Percentiles rank a stretch among this genome's conserved stretches.
Conservation (phyloP, 2,329 filamentous ascomycete species). For the Capronia americana region DNA sequence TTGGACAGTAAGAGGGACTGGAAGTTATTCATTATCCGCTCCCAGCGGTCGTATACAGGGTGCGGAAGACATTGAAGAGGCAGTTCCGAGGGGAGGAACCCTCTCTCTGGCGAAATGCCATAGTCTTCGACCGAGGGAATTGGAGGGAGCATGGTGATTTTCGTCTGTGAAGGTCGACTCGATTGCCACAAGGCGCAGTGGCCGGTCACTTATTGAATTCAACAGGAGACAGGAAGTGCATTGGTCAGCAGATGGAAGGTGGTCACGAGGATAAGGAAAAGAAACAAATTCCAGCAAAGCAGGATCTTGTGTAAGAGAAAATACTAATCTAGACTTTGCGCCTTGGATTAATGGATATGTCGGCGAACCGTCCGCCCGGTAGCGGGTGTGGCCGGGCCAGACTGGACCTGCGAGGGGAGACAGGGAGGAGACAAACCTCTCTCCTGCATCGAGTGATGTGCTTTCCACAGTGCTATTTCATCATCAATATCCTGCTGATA, state of each 20-base stretch:
- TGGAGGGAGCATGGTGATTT: conserved; percentile 53
- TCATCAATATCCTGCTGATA: not conserved
- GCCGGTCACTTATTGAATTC: conserved; percentile 14
- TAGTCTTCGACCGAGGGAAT: conserved; percentile 71
- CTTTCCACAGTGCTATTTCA: not conserved
- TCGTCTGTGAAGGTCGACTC: not conserved
- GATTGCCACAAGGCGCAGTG: conserved; percentile 12
- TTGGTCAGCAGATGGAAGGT: conserved; percentile 25
- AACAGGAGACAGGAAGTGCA: conserved; percentile 2
- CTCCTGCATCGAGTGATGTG: not conserved
- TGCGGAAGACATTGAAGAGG: conserved; percentile 83
- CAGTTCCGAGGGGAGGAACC: conserved; percentile 83
- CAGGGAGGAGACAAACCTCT: not conserved
- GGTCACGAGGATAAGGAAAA: conserved; percentile 23
- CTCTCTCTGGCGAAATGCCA: conserved; percentile 68
- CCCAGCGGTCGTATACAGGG: conserved; percentile 94
- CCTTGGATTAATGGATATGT: conserved; percentile 14
- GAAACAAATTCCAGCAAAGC: conserved; percentile 2
- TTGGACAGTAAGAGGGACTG: conserved; percentile 86
- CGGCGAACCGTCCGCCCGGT: conserved; percentile 16
- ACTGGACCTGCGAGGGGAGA: not conserved
- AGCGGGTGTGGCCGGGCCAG: conserved; percentile 12
- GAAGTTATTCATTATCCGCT: conserved; percentile 81
- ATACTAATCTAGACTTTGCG: conserved; percentile 24
- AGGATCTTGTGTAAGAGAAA: conserved; percentile 22